A percentile compares a stretch with the other conserved stretches of the same genome.
Evolutionary conservation across 352 stramenopile species (phyloP).

Genomic region (Pythium graminicola): DNA sequence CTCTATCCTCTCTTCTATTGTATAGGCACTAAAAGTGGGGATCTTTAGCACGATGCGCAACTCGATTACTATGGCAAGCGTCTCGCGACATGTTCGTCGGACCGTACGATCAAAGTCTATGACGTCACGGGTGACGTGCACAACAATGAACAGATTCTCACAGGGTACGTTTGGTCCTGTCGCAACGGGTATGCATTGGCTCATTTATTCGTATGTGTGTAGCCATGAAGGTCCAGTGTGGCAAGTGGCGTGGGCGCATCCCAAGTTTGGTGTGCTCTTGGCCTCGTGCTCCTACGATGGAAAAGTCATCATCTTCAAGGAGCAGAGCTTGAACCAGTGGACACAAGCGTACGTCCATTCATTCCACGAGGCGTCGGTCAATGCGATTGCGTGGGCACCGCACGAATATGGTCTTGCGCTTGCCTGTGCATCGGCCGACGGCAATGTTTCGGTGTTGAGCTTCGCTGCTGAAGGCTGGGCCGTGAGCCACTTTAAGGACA

Average conservation of each 20-base stretch:
- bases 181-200: no score
- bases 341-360: conserved; percentile 87
- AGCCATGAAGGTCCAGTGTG: conserved; percentile 97
- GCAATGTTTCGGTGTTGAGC: conserved; percentile 88
- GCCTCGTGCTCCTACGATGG: conserved; percentile 98
- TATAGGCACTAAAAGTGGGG: conserved; percentile 20
- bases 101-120: conserved; percentile 97
- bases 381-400: conserved; percentile 94
- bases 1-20: neutral
- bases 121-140: conserved; percentile 90
- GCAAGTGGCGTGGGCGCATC: conserved; percentile 98
- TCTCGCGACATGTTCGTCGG: conserved; percentile 97
- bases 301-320: conserved; percentile 95
- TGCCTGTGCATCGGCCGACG: conserved; percentile 93
- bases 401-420: conserved; percentile 95
- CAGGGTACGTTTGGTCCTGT: conserved; percentile 37
- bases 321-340: conserved; percentile 93
- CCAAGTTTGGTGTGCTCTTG: conserved; percentile 95
- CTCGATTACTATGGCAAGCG: conserved; percentile 99
- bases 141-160: conserved; percentile 85
- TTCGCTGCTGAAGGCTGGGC: conserved; percentile 85
- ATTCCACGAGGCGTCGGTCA: conserved; percentile 90
- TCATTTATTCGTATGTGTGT: no score
- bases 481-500: conserved; percentile 92
- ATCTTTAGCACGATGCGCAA: conserved; percentile 92